Base-by-base conservation (phyloP, 2,329 filamentous ascomycete genomes). In the Colletotrichum sp. region DNA sequence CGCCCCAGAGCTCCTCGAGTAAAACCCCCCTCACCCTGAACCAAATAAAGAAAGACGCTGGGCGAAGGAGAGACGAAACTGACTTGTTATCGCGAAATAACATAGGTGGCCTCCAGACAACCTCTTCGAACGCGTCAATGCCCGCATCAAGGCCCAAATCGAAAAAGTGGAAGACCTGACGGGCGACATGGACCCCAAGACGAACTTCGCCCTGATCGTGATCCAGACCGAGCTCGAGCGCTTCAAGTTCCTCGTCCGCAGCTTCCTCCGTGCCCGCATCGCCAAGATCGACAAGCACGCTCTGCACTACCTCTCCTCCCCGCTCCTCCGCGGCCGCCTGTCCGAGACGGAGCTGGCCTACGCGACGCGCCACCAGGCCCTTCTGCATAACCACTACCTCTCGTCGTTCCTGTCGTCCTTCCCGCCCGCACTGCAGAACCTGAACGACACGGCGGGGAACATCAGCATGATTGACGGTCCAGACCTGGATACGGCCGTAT, bases 171-270 rank as follows among this genome's bases (percentile, higher is more conserved):
- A 95, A 86, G 91, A 93, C 75, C 91, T 96, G 89, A 96, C 94
- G 15, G 94, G 94, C 77, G 93, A 95, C 82, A 94, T 96, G 92
- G 96, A 98, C 81, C 94, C 96, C 63, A 96, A 95, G 84, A 93
- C 95, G 78, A 99, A 98, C 84, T 98, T 99, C 84, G 92, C 93
- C 77, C 93, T 99, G 82, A 98, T 98, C 65, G 94, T 99, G 77
- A 93, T 98, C 71, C 97, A 99, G 88, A 99, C 98, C 8, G 97
- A 99, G 86, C 91, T 99, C 71, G 96, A 98, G 84, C 90, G 97
- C 62, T 98, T 95, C 86, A 98, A 98, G 86, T 99, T 96, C 82
- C 89, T 99, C 27, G 91, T 99, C 22, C 91, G 97, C 77, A 94
- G 94, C 78, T 94, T 96, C 79, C 86, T 99, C 72, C 91, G 98